These are phyloP conservation scores for Funneliformis mosseae DNA, from an alignment of 192 early-diverging fungal genomes.

Conservation along the genomic window DNA sequence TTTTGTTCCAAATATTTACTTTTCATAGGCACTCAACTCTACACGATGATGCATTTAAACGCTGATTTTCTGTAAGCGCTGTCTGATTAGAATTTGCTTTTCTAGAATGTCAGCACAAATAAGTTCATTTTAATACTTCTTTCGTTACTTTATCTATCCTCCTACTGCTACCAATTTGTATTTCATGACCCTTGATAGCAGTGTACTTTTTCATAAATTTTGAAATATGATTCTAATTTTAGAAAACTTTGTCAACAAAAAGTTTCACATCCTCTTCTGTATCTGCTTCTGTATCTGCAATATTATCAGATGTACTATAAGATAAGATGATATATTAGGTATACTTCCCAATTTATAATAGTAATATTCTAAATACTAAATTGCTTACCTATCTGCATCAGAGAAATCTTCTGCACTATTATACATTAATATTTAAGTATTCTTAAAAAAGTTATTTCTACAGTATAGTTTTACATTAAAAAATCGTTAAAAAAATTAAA, in stretches of 20 bases:
- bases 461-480: too few relatives aligned
- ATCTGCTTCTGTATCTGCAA: too few relatives aligned
- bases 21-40: neutral
- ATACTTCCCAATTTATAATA: too few relatives aligned
- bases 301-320: too few relatives aligned
- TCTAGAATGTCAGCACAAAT: neutral
- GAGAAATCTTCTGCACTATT: too few relatives aligned
- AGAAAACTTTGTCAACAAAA: neutral
- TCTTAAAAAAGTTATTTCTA: too few relatives aligned
- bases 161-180: neutral
- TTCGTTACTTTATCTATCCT: neutral
- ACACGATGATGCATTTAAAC: neutral
- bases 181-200: neutral
- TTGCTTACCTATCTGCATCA: too few relatives aligned
- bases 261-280: too few relatives aligned
- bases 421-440: too few relatives aligned
- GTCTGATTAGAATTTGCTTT: neutral
- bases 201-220: neutral
- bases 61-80: neutral
- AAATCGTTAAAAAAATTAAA: too few relatives aligned
- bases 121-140: neutral
- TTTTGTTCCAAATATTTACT: neutral
- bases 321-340: too few relatives aligned
- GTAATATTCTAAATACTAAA: too few relatives aligned
- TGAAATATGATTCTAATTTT: neutral